Evolutionary conservation across 208 protist genomes (phyloP).

Genomic region (Trypanosoma brucei): DNA sequence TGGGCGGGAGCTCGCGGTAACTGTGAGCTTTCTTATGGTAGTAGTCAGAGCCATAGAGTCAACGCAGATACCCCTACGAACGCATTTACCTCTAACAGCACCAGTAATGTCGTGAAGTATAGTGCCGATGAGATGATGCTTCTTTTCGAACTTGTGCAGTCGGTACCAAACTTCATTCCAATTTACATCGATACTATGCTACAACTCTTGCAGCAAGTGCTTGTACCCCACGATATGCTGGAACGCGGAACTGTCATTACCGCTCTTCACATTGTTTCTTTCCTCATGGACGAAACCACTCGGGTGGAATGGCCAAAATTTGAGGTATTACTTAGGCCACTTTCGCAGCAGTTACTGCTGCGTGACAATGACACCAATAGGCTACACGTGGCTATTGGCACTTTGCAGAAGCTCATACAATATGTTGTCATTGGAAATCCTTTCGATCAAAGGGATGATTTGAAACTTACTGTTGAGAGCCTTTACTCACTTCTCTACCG

Average conservation of each 20-base stretch:
- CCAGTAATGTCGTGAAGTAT: conserved; percentile 2
- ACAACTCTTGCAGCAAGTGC: conserved; percentile 29
- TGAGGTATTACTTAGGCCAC: conserved; percentile 54
- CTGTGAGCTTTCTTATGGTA: not conserved
- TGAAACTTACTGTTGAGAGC: conserved; percentile 40
- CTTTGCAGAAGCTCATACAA: conserved; percentile 68
- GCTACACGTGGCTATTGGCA: conserved; percentile 42
- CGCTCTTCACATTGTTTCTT: conserved; percentile 53
- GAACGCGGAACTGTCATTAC: conserved; percentile 47
- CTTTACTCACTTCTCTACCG: conserved; percentile 73
- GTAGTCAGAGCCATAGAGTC: not conserved
- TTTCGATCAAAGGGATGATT: conserved; percentile 17
- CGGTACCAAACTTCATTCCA: conserved; percentile 32
- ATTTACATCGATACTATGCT: conserved; percentile 43
- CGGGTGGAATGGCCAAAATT: conserved; percentile 54
- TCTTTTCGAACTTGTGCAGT: conserved; percentile 32
- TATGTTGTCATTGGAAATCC: conserved; percentile 27
- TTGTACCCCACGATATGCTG: conserved; percentile 28
- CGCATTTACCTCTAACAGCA: not conserved
- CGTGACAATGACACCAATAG: conserved; percentile 54
- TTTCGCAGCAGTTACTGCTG: conserved; percentile 53
- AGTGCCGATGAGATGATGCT: conserved; percentile 24
- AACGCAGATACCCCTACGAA: not conserved
- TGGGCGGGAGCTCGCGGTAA: not conserved
- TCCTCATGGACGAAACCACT: conserved; percentile 67